Base-by-base conservation (phyloP, 129 eudicot genomes). In the Lactuca saligna region DNA sequence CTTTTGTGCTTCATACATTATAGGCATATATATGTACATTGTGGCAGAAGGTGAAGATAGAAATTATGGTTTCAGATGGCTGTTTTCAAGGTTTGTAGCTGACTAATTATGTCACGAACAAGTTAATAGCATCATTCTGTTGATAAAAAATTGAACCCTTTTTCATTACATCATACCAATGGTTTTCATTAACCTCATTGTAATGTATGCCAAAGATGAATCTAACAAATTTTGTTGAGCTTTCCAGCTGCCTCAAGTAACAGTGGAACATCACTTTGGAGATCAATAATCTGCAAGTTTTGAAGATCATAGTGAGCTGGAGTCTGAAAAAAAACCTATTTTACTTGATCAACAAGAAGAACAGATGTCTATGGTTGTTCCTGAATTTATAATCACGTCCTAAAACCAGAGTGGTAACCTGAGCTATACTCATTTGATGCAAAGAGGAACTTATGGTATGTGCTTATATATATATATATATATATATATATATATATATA, bases 11-110 rank as follows among this genome's bases (percentile, higher is more conserved):
- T 63, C 70, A 44, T 57, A 32, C 65, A 62, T 61, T 69, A n/a
- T 79, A 89, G 99, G 99, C 60, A 78, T 65, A 70, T 89, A 94
- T 82, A 81, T 78, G 83, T 94, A 89, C 76, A 73, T 94, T 50
- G 84, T 88, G 68, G 95, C 83, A 60, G 89, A 83, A 75, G 84
- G 80, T 64, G 77, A 32, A 56, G 91, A 75, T 78, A 83, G 73
- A 81, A 81, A 82, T 62, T 82, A 83, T 67, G 75, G 65, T 63
- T 54, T 89, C 80, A 89, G 67, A 77, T 79, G 79, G 90, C 97
- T 72, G 91, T 94, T 81, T 94, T 94, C 86, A 89, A 86, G 89
- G 99, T 89, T 79, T 39, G 83, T 25, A 25, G 29, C 1, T 25
- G 29, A 25, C 29, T 25, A 25, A 25, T 25, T 25, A 1, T 25